These are phyloP conservation scores for Cubamyces sp. DNA, from an alignment of 768 basidiomycete genomes.

Conservation along the genomic window DNA sequence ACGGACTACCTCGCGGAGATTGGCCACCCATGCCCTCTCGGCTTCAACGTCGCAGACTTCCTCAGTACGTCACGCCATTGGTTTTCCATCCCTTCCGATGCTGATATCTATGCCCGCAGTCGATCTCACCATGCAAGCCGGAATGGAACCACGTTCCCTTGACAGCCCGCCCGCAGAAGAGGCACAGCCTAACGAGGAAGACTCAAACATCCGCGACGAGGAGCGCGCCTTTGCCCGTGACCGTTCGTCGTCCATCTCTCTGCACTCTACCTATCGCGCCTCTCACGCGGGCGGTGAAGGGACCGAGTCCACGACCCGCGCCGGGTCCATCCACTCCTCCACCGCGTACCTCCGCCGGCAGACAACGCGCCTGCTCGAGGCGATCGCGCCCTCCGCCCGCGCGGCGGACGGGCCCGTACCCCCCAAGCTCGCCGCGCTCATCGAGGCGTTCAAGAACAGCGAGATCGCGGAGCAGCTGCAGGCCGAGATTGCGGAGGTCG, in stretches of 20 bases:
- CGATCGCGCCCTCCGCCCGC: constrained; percentile 46
- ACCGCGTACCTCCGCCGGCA: constrained; percentile 64
- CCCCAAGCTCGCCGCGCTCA: constrained; percentile 69
- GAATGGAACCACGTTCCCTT: constrained; percentile 41
- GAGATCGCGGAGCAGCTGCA: constrained; percentile 63
- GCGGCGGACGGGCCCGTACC: constrained; percentile 44
- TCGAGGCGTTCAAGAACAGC: constrained; percentile 71
- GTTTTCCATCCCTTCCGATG: not conserved
- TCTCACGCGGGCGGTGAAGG: constrained; percentile 37
- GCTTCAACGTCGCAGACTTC: constrained; percentile 97
- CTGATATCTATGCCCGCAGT: constrained; percentile 30
- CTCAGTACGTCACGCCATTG: constrained; percentile 57
- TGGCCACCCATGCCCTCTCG: constrained; percentile 84
- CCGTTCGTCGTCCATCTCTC: constrained; percentile 37
- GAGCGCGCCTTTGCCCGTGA: constrained; percentile 57
- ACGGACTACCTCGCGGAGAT: constrained; percentile 81
- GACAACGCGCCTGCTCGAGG: constrained; percentile 73
- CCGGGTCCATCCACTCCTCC: constrained; percentile 47
- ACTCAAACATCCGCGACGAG: constrained; percentile 61
- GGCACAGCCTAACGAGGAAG: constrained; percentile 40
- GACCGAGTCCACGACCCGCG: constrained; percentile 55
- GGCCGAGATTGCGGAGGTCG: constrained; percentile 59
- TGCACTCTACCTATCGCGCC: constrained; percentile 39
- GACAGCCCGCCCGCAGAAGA: constrained; percentile 35
- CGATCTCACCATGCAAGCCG: constrained; percentile 49